Evolutionary conservation across 768 basidiomycete species (phyloP), one percentile per base, ranked within the genome.

Genomic region (Coprinopsis sp.): DNA sequence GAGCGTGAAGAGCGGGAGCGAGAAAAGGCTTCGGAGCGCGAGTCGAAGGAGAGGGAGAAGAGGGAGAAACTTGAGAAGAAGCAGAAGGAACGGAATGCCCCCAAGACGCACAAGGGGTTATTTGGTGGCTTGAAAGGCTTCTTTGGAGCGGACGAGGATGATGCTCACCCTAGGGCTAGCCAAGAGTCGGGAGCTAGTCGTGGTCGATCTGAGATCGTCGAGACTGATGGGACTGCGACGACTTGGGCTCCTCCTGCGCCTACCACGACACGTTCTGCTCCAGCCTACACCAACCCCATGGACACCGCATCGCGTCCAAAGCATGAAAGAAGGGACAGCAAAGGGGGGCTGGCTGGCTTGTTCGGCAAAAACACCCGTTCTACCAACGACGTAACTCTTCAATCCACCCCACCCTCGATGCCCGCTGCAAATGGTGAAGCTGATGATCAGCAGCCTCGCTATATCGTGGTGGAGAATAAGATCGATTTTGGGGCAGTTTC

Each of bases 41-140:
- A 53, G 42, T 29, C 33, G 42, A 36, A 37, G 21, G 25, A 43
- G 21, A 31, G 37, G 25, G 43, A 37, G 44, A 30, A 43, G 18
- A 41, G 38, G 37, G 47, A 51, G 33, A 38, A n/a, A n/a, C n/a
- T n/a, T n/a, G 25, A 43, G 21, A 31, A 37, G 25, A 41, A 37
- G 44, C 24, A 43, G 18, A 41, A 42, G 37, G 47, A 51, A 29
- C 37, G 34, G 18, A 22, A 42, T 5, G 41, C 50, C 4, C 52
- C 60, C 4, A 57, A 58, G 14, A 47, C 50, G 12, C 55, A 59
- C 40, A 46, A 46, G 2, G 44, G 64, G 16, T 69, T 80, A 45
- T 68, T 79, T 29, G 74, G 72, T 24, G 72, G 73, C 31, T 54
- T 79, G 41, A 67, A 66, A 8, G 71, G 70, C 10, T 58, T 79